Evolutionary conservation across 352 stramenopile species (phyloP), one percentile per base, ranked within the genome.

Genomic region (Pythium biforme): DNA sequence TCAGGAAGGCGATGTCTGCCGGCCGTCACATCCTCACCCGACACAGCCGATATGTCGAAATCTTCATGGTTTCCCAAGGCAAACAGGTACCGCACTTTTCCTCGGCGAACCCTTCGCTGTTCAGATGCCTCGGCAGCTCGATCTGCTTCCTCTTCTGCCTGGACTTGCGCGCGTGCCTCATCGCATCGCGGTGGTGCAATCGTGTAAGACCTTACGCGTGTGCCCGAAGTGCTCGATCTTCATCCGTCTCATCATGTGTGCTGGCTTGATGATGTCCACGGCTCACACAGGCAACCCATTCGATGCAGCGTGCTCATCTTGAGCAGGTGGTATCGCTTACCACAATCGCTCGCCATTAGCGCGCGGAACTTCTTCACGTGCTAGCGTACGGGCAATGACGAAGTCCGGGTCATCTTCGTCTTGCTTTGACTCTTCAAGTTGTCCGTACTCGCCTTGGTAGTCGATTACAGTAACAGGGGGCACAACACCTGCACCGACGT

Each of bases 31-130:
- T 41, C 10, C 0, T 51, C n/a, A 19, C 37, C 53, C 2, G 25
- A 41, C 12, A 59, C 53, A 27, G 0, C 10, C 1, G 37, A 39
- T 7, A 49, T 10, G 3, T 49, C 12, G 53, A 59, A 59, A 9
- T 59, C 53, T 59, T 59, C 39, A 51, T 59, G 53, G 19, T 59
- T 59, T n/a, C 4, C 53, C 3, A 59, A n/a, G 4, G 53, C 53
- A n/a, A n/a, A 14, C 15, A 10, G 1, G 37, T 40, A 40, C 3
- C 34, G 34, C 34, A 43, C 29, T 23, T 54, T 54, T 17, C 22
- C n/a, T 50, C 14, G 9, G 9, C 22, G 47, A 20, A 17, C 27
- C 14, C 27, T 10, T 40, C 20, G 9, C 10, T 39, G 25, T 40
- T 39, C 47, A 37, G 23, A 39, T n/a, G 26, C 25, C 8, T 39